Percentiles rank a stretch among this genome's conserved stretches.
These are phyloP conservation scores for Helotiales sp. DNA, from an alignment of 2,329 filamentous ascomycete species.

Conservation along the genomic window DNA sequence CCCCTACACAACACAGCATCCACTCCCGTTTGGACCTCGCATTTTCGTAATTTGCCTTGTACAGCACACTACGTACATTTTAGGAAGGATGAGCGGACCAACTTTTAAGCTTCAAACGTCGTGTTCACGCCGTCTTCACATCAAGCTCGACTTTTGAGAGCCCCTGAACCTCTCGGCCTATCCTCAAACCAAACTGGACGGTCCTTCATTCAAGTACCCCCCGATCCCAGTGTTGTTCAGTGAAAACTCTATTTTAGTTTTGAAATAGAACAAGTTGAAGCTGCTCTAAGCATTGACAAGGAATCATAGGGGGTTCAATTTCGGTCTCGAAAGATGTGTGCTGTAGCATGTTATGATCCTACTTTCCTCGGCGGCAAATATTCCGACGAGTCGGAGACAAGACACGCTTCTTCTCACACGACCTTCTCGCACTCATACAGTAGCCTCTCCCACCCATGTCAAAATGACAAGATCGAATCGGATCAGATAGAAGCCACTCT, in stretches of 20 bases:
- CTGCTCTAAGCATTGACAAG: too few relatives aligned
- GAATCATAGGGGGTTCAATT: too few relatives aligned
- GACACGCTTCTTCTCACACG: slow-evolving; percentile 9
- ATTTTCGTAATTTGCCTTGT: slow-evolving; percentile 15
- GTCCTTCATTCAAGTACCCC: too few relatives aligned
- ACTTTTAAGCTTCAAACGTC: slow-evolving; percentile 23
- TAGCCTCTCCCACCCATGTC: not conserved
- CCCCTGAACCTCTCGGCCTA: not conserved
- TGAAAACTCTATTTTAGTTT: too few relatives aligned
- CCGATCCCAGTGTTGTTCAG: too few relatives aligned
- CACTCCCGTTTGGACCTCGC: not conserved
- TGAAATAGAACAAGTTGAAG: too few relatives aligned
- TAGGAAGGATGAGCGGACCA: not conserved
- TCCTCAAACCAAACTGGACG: too few relatives aligned
- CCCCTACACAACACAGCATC: slow-evolving; percentile 3
- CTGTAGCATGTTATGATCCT: too few relatives aligned
- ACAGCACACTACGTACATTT: too few relatives aligned
- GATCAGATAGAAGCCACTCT: not conserved
- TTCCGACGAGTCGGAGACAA: slow-evolving; percentile 16
- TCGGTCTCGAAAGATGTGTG: too few relatives aligned
- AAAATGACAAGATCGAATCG: not conserved
- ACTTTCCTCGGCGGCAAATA: slow-evolving; percentile 12
- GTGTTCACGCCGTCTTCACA: slow-evolving; percentile 5
- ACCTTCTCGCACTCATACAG: not conserved
- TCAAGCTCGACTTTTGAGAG: not conserved